These are phyloP conservation scores for Myxozyma neotropica DNA, from an alignment of 805 yeast genomes.

Conservation along the genomic window DNA sequence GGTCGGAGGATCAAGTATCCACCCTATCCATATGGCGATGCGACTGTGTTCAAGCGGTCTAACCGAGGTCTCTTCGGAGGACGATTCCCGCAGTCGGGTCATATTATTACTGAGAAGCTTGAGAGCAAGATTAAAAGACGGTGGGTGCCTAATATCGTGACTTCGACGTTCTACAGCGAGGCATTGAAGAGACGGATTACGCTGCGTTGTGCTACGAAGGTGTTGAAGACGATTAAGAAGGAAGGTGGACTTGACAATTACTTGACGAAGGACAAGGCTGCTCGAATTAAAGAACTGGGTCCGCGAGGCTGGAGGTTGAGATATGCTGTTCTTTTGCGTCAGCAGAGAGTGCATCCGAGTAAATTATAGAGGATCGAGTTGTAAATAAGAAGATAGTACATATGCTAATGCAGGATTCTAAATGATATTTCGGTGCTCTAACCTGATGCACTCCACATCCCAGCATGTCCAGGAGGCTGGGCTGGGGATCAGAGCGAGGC, in stretches of 20 bases:
- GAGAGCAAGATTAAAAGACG: slow-evolving; percentile 70
- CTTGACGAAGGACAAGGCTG: slow-evolving; percentile 80
- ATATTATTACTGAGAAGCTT: slow-evolving; percentile 70
- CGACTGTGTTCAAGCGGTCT: slow-evolving; percentile 76
- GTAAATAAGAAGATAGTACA: background rate
- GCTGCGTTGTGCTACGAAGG: slow-evolving; percentile 73
- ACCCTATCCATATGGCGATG: slow-evolving; percentile 76
- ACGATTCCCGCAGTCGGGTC: slow-evolving; percentile 72
- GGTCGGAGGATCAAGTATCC: slow-evolving; percentile 49
- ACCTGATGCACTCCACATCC: too few species aligned
- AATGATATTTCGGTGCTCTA: too few species aligned
- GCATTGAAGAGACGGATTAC: slow-evolving; percentile 59
- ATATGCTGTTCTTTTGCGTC: slow-evolving; percentile 60
- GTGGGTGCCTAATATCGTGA: slow-evolving; percentile 81
- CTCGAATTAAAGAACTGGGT: slow-evolving; percentile 90
- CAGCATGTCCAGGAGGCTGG: too few species aligned
- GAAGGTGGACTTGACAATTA: slow-evolving; percentile 96
- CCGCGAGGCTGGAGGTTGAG: slow-evolving; percentile 89
- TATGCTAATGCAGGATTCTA: background rate
- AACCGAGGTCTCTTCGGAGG: slow-evolving; percentile 93
- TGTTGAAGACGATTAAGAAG: slow-evolving; percentile 79
- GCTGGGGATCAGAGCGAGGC: too few species aligned
- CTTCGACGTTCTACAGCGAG: slow-evolving; percentile 82
- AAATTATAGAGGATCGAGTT: background rate
- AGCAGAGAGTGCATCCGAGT: slow-evolving; percentile 12